A percentile compares a stretch with the other conserved stretches of the same genome.
phyloP scores from a whole-genome alignment of 2,329 filamentous ascomycete genomes.

The Fusarium torreyae region DNA sequence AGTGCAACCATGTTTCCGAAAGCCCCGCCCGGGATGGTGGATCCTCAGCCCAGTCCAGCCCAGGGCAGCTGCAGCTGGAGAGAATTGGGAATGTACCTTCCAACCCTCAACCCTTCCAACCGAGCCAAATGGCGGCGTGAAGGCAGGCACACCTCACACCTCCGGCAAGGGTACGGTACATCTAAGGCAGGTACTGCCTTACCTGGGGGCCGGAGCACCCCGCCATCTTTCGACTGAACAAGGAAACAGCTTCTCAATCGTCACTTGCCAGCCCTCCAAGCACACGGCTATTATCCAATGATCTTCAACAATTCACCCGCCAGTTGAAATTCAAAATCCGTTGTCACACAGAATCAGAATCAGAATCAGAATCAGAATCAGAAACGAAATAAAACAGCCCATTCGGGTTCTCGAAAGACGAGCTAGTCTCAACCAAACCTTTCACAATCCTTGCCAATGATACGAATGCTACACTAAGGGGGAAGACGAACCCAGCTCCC shows the following conservation, averaged over 20 bases:
- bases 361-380: constrained; percentile 3
- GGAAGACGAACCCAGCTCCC: constrained; percentile 16
- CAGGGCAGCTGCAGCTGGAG: background rate
- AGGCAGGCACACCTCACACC: no score
- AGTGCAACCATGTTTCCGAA: constrained; percentile 39
- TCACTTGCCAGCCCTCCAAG: constrained; percentile 22
- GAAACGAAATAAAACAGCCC: constrained; percentile 28
- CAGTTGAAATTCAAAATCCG: background rate
- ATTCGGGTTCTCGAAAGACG: constrained; percentile 20
- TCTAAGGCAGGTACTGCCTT: constrained; percentile 17
- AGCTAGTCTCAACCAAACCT: constrained; percentile 32
- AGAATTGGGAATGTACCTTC: background rate
- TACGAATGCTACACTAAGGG: constrained; percentile 21
- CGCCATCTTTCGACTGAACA: constrained; percentile 40
- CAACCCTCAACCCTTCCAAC: background rate
- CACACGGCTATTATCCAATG: constrained; percentile 31
- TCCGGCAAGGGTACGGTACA: constrained; percentile 3
- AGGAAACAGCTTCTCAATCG: constrained; percentile 33
- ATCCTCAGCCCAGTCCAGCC: constrained; percentile 23
- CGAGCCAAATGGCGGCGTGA: background rate
- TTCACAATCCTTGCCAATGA: constrained; percentile 19
- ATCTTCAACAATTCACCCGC: background rate
- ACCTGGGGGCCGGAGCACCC: constrained; percentile 36
- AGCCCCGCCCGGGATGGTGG: constrained; percentile 21
- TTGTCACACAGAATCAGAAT: constrained; percentile 16